Conservation (phyloP, 306 rosid genomes). For the Begonia peltatifolia region DNA sequence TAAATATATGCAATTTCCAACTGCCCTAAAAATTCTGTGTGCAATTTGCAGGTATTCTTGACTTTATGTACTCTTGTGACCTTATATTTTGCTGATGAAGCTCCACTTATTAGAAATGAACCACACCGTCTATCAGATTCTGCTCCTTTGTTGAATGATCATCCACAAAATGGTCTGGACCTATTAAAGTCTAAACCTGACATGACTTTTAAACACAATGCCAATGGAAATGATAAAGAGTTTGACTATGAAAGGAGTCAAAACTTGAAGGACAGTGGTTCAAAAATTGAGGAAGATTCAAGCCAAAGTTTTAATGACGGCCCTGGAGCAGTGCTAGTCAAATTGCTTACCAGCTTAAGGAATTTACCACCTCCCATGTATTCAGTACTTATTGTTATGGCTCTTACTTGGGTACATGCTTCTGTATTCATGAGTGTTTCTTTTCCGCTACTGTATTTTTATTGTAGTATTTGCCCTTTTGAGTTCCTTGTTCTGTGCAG, state of each 20-base stretch:
- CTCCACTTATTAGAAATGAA: slow-evolving; percentile 50
- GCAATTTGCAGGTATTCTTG: slow-evolving; percentile 64
- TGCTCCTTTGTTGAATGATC: slow-evolving; percentile 69
- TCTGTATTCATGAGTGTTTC: not conserved
- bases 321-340: slow-evolving; percentile 87
- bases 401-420: slow-evolving; percentile 83
- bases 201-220: slow-evolving; percentile 13
- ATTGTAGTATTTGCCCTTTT: too few species aligned
- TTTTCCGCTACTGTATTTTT: too few species aligned
- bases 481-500: too few species aligned
- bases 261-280: slow-evolving; percentile 21
- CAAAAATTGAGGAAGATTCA: slow-evolving; percentile 38
- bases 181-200: slow-evolving; percentile 26
- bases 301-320: slow-evolving; percentile 48
- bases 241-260: slow-evolving; percentile 24
- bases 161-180: slow-evolving; percentile 37
- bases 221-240: slow-evolving; percentile 19
- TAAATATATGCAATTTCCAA: slow-evolving; percentile 1
- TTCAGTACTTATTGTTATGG: slow-evolving; percentile 91
- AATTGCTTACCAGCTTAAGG: slow-evolving; percentile 85
- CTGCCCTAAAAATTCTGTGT: slow-evolving; percentile 10
- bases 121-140: slow-evolving; percentile 48
- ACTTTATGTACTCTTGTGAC: slow-evolving; percentile 72
- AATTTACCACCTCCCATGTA: slow-evolving; percentile 98
- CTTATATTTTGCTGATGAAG: slow-evolving; percentile 82